These are phyloP conservation scores for Sophora flavescens DNA, from an alignment of 306 rosid species.

Conservation along the genomic window DNA sequence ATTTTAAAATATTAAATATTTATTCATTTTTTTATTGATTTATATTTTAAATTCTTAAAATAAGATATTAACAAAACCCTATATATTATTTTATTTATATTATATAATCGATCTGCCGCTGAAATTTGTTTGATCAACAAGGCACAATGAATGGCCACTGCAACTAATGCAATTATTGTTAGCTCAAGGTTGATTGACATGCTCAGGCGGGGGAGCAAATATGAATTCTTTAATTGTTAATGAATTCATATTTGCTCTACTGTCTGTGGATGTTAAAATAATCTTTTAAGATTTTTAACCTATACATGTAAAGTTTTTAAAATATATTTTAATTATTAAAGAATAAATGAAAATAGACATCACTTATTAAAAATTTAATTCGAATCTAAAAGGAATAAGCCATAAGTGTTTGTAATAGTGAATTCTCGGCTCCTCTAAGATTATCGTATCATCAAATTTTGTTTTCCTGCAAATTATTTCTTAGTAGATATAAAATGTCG, in stretches of 20 bases:
- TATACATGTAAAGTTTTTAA: conserved; percentile 4
- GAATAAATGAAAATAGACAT: not conserved
- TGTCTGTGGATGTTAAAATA: conserved; percentile 54
- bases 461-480: not conserved
- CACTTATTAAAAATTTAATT: no score
- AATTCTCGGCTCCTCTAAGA: no score
- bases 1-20: no score
- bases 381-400: not conserved
- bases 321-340: not conserved
- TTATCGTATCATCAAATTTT: no score
- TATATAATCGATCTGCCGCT: no score
- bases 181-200: conserved; percentile 49
- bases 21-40: no score
- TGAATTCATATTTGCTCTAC: conserved; percentile 69
- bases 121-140: no score
- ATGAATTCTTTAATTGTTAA: conserved; percentile 52
- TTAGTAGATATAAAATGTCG: not conserved
- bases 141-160: no score
- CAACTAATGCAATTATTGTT: conserved; percentile 3
- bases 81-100: no score
- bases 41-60: no score
- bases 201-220: conserved; percentile 89
- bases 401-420: not conserved
- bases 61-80: no score
- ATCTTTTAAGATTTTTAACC: not conserved